Base-by-base conservation (phyloP, 139 green algal species). In the Mesotaenium endlicherianum region DNA sequence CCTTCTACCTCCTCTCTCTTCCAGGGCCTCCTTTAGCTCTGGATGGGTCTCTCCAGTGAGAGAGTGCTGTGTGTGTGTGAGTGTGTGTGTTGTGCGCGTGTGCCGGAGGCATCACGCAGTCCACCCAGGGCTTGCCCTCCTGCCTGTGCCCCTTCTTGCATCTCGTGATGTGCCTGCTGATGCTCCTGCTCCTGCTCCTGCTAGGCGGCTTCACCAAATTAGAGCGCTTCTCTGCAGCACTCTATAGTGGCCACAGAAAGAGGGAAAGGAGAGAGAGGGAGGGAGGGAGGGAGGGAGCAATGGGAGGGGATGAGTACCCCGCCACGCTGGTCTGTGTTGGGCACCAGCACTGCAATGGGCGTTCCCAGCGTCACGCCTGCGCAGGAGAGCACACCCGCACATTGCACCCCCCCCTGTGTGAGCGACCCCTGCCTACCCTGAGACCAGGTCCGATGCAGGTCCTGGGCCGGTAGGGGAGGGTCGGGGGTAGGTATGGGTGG, bases 321-420 rank as follows among this genome's bases (percentile, higher is more conserved):
- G 38, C 83, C 83, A 26, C 93, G 90, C 82, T 98, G 95, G 88
- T 98, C 94, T 80, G 96, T 97, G 92, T 99, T 99, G 64, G 93
- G 93, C 36, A 99, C 96, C 8, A 98, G 79, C 38, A 99, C 92
- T 26, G 92, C 93, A 76, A 99, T 97, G 64, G 96, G 96, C 1
- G 92, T 95, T 36, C 96, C 96, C 31, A 98, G 89, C 0, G 95
- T 95, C 11, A 94, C 83, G 2, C 95, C 81, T 87, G 80, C 50
- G 60, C 3, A 83, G n/a, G 38, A 68, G n/a, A n/a, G n/a, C n/a
- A n/a, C n/a, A n/a, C n/a, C n/a, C n/a, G n/a, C n/a, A n/a, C n/a
- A n/a, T 17, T 30, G 50, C n/a, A n/a, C n/a, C n/a, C n/a, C n/a
- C n/a, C n/a, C 93, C 67, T 95, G n/a, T n/a, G n/a, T n/a, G n/a